Percentiles rank a stretch among this genome's conserved stretches.
Conservation (phyloP, 2,329 filamentous ascomycete species). For the Ceratocystis lukuohia region DNA sequence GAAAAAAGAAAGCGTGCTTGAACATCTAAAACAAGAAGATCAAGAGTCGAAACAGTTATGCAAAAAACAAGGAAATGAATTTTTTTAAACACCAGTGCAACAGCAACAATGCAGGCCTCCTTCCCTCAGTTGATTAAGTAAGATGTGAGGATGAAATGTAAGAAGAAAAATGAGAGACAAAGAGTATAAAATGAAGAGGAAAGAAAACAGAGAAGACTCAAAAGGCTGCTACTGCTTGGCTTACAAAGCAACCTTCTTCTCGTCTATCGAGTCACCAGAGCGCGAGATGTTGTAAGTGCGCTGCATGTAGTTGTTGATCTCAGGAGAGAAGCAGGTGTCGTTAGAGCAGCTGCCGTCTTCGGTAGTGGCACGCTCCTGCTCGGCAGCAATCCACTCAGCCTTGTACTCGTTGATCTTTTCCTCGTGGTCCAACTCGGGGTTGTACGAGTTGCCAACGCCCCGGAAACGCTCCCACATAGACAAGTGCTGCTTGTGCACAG, state of each 20-base stretch:
- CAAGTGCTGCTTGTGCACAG: constrained; percentile 78
- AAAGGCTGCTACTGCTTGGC: not conserved
- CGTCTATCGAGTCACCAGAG: constrained; percentile 12
- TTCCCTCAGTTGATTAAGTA: not conserved
- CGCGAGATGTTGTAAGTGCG: constrained; percentile 6
- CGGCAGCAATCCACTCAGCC: constrained; percentile 44
- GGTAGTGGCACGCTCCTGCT: constrained; percentile 35
- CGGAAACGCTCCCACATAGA: constrained; percentile 74
- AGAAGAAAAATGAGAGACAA: constrained; percentile 1
- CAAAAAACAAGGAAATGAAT: not conserved
- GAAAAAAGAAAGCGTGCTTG: not conserved
- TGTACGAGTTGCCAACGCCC: constrained; percentile 68
- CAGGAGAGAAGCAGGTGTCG: constrained; percentile 21
- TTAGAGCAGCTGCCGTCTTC: constrained; percentile 29
- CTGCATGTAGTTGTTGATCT: constrained; percentile 19
- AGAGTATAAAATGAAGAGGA: not conserved
- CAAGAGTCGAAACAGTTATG: not conserved
- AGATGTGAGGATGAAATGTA: not conserved
- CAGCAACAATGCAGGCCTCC: not conserved
- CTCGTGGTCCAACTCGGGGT: constrained; percentile 70
- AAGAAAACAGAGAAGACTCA: not conserved
- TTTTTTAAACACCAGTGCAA: not conserved
- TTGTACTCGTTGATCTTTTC: constrained; percentile 75
- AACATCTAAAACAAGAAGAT: not conserved
- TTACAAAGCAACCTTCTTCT: constrained; percentile 11